Conservation (phyloP, 106 monocot species). For the Allium cepa region DNA sequence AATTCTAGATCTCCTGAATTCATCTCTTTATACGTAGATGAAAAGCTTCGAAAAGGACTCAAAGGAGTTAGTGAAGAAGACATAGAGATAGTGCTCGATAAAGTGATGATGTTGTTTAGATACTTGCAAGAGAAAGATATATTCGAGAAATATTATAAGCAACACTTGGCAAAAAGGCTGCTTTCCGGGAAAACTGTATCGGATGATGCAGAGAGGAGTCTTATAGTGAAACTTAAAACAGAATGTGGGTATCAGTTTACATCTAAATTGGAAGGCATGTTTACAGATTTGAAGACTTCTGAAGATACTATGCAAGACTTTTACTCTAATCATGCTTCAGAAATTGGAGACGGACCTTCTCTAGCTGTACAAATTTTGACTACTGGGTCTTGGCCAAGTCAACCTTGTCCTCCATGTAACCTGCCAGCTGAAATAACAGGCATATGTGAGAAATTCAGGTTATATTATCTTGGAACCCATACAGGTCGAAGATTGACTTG, state of each 20-base stretch:
- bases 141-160: constrained; percentile 77
- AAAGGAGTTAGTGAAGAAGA: constrained; percentile 74
- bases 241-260: constrained; percentile 79
- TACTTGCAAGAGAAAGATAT: constrained; percentile 72
- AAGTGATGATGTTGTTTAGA: constrained; percentile 72
- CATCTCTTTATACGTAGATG: constrained; percentile 63
- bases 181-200: constrained; percentile 63
- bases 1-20: constrained; percentile 63
- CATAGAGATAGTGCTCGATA: constrained; percentile 66
- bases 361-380: constrained; percentile 55
- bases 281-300: constrained; percentile 67
- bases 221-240: constrained; percentile 68
- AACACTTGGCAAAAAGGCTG: constrained; percentile 64
- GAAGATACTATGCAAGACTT: constrained; percentile 69
- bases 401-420: constrained; percentile 37
- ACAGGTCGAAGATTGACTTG: constrained; percentile 55
- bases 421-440: constrained; percentile 58
- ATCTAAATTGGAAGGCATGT: constrained; percentile 71
- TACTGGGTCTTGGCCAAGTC: constrained; percentile 68
- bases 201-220: constrained; percentile 68
- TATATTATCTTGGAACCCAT: constrained; percentile 65
- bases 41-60: constrained; percentile 57
- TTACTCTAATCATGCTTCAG: constrained; percentile 28
- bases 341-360: constrained; percentile 30
- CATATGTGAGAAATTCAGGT: constrained; percentile 43